Evolutionary conservation across 306 rosid genomes (phyloP).

Genomic region (Crotalaria pallida): DNA sequence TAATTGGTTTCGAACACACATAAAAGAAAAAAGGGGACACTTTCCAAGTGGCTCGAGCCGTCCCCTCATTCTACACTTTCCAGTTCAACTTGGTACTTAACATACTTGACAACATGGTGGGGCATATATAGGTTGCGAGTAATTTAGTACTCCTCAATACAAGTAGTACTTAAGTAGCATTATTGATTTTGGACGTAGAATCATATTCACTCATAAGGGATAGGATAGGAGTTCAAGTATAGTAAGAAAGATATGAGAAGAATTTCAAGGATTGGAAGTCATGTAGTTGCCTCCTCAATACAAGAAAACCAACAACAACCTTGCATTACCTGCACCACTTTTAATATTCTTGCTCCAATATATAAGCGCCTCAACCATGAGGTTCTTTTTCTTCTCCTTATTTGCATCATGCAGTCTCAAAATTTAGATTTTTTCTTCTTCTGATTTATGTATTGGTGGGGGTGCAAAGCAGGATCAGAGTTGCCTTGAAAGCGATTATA

Average conservation of each 20-base stretch:
- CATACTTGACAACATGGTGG: not conserved
- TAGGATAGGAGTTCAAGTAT: conserved; percentile 13
- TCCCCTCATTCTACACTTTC: too few relatives aligned
- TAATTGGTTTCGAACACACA: too few relatives aligned
- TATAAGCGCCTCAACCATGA: conserved; percentile 79
- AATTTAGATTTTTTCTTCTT: too few relatives aligned
- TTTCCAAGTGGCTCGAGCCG: not conserved
- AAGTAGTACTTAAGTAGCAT: not conserved
- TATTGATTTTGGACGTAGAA: conserved; percentile 3
- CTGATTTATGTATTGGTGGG: not conserved
- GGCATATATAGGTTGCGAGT: not conserved
- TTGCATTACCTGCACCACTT: conserved; percentile 81
- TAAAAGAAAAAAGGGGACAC: not conserved
- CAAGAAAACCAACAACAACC: conserved; percentile 63
- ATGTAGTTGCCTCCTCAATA: conserved; percentile 60
- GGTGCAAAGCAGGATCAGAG: conserved; percentile 46
- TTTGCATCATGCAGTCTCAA: not conserved
- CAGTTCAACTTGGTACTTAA: not conserved
- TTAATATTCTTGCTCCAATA: conserved; percentile 91
- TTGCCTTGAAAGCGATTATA: conserved; percentile 70
- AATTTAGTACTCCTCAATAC: not conserved
- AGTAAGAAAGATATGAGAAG: conserved; percentile 49
- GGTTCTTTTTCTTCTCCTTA: conserved; percentile 31
- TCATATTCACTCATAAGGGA: conserved; percentile 30
- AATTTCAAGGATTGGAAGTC: conserved; percentile 54